Evolutionary conservation across 1,284 basidiomycete genomes (phyloP), one percentile per base, ranked within the genome.

Genomic region (Neonothopanus nambi): DNA sequence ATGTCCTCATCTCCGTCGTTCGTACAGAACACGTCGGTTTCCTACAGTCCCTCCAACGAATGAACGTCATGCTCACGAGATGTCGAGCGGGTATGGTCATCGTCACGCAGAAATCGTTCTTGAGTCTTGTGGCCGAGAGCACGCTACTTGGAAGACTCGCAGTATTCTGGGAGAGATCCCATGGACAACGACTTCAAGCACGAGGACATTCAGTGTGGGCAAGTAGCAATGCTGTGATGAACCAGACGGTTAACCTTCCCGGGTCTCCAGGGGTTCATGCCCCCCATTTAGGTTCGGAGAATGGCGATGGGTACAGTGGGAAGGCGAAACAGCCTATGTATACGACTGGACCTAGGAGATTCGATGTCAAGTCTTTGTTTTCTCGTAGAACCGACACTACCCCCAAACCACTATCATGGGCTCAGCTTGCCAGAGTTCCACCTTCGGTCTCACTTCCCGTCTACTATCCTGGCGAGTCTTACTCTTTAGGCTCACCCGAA

Each of bases 21-120:
- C 65, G 77, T 17, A 74, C 77, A 1, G 59, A 53, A 2, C 48
- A 53, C n/a, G 65, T 70, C 18, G 77, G 78, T 2, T 80, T 80
- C 63, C 63, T 80, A 17, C 58, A 55, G 1, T 69, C 67, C 1
- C 40, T 57, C n/a, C 67, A 73, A 28, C 66, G 78, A 18, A 67
- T 74, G 56, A 80, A 80, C 53, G 78, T 79, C 39, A 66, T 79
- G 67, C 70, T 80, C 7, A 74, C 77, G n/a, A 66, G 79, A 18
- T 78, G 74, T 60, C 68, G 67, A 51, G 66, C 59, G 33, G 76
- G 74, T 0, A 74, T 78, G 63, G 65, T 77, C 24, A 64, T 80
- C 40, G 69, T 77, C 18, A 70, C 72, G 0, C 73, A 65, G 44
- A 59, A 62, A 21, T 47, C 43, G 3, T 78, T 80, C 59, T 58